These are phyloP conservation scores for Albifimbria verrucaria DNA, from an alignment of 2,329 filamentous ascomycete genomes.

Conservation along the genomic window DNA sequence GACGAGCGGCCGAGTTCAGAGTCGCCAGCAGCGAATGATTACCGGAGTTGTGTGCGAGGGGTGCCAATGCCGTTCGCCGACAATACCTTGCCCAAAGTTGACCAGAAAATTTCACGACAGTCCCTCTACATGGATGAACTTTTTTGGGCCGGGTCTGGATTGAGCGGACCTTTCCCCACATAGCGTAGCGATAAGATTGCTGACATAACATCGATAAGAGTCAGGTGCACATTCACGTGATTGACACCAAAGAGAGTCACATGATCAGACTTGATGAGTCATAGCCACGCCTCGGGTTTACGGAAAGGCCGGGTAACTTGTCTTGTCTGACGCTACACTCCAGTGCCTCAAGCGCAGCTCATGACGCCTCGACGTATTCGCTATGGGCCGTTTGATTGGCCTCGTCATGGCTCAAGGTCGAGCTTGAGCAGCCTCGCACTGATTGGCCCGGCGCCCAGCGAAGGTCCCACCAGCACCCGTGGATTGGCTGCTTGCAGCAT, in stretches of 20 bases:
- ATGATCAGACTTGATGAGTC: neutral
- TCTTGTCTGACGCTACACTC: too few relatives aligned
- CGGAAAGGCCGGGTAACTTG: too few relatives aligned
- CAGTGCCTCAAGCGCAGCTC: too few relatives aligned
- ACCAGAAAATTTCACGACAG: conserved; percentile 32
- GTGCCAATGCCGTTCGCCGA: conserved; percentile 4
- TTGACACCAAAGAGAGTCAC: neutral
- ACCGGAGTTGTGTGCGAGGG: neutral
- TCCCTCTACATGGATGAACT: conserved; percentile 23
- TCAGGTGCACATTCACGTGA: conserved; percentile 16
- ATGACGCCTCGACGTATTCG: too few relatives aligned
- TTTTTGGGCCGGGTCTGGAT: conserved; percentile 24
- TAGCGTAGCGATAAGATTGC: neutral
- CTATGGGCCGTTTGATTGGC: too few relatives aligned
- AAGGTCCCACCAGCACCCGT: neutral
- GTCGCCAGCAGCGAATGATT: too few relatives aligned
- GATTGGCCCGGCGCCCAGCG: neutral
- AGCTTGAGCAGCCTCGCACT: neutral
- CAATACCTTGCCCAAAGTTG: conserved; percentile 17
- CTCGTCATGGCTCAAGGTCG: neutral
- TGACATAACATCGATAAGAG: conserved; percentile 7
- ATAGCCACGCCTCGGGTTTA: too few relatives aligned
- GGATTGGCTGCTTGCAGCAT: neutral
- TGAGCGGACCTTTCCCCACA: conserved; percentile 14
- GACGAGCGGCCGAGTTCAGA: neutral